Evolutionary conservation across 306 rosid species (phyloP), one percentile per base, ranked within the genome.

Genomic region (Fragaria iinumae): DNA sequence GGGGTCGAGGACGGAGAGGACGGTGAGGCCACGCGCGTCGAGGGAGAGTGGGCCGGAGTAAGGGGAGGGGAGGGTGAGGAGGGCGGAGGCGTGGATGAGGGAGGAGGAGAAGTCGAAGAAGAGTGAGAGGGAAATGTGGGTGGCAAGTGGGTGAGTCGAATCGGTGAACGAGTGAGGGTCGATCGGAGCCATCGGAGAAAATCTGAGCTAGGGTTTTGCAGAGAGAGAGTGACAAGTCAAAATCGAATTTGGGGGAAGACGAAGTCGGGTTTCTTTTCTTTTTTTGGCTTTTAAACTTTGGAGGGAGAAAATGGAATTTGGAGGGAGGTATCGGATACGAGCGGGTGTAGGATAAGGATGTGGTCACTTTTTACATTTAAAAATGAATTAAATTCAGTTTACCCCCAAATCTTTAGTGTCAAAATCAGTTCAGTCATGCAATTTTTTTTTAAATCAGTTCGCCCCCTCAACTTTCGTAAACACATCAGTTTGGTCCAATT

Each of bases 131-230:
- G 96, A 79, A 38, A 89, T 66, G 87, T 89, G 86, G 10, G 80
- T 73, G 1, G 91, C 85, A 38, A 77, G 65, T 9, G 97, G 83
- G 59, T 95, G 86, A 9, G 86, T 48, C 0, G 93, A 88, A 59
- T 95, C 93, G 0, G 97, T 86, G 88, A 84, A 95, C 1, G 99
- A 95, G 87, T 92, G 99, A 6, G 99, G 99, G 36, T 95, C 99
- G 6, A 95, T 18, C 0, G 91, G 89, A 32, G 96, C 96, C 99
- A 95, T 94, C 77, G 83, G 14, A 5, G 67, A 70, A 70, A 23
- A 49, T 34, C 23, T 47, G 49, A 63, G 67, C 32, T 77, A 64
- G 77, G 53, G 67, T 49, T 74, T 45, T 21, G 18, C 71, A 18
- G 50, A 36, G 69, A 63, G 56, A 45, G 32, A 8, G 2, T 45